Conservation (phyloP, 129 eudicot genomes). For the Ambrosia trifida region DNA sequence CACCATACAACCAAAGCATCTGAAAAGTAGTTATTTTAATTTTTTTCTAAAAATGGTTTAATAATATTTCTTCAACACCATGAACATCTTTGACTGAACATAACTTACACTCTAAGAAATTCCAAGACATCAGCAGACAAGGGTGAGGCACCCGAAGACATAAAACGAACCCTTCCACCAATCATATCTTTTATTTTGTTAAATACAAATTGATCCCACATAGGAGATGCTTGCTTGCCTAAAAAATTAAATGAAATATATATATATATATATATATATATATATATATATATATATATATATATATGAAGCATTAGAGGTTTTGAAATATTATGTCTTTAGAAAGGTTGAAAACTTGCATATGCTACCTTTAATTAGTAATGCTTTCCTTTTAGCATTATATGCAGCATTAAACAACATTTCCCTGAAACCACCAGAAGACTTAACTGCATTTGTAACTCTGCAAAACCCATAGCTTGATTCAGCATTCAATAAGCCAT, state of each 20-base stretch:
- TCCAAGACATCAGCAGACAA: slow-evolving; percentile 85
- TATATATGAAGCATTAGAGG: background rate
- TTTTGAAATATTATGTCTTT: too few species aligned
- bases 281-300: too few species aligned
- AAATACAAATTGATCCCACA: slow-evolving; percentile 83
- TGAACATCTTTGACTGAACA: background rate
- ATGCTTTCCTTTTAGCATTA: slow-evolving; percentile 71
- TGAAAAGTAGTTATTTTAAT: slow-evolving; percentile 26
- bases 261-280: too few species aligned
- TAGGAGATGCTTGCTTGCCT: slow-evolving; percentile 74
- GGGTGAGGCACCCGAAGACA: slow-evolving; percentile 83
- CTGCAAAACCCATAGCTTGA: slow-evolving; percentile 43
- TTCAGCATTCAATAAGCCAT: slow-evolving; percentile 20
- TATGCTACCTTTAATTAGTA: slow-evolving; percentile 57
- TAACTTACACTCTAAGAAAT: slow-evolving; percentile 74
- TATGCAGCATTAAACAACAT: slow-evolving; percentile 70
- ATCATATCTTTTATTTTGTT: slow-evolving; percentile 70
- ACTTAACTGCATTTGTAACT: slow-evolving; percentile 58
- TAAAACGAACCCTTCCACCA: slow-evolving; percentile 80
- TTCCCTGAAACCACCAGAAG: slow-evolving; percentile 73
- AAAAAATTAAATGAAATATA: slow-evolving; percentile 28
- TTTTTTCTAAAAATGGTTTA: background rate
- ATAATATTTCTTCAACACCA: background rate
- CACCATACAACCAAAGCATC: slow-evolving; percentile 76
- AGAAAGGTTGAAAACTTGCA: background rate